These are phyloP conservation scores for Cyclotella cryptica DNA, from an alignment of 108 stramenopile species.

Conservation along the genomic window DNA sequence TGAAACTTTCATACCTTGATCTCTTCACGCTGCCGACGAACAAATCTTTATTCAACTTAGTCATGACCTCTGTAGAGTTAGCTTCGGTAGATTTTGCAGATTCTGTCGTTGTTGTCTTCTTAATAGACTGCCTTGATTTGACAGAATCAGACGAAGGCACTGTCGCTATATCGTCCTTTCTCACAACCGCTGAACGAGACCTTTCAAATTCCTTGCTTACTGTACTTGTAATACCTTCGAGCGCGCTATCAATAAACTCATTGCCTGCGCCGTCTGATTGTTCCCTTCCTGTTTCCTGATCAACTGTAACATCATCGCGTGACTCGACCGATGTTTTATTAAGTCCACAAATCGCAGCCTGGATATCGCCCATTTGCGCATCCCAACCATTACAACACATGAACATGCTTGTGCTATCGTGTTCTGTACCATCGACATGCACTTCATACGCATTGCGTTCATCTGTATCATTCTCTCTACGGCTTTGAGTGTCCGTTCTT, in stretches of 20 bases:
- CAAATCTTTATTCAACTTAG: slow-evolving; percentile 1
- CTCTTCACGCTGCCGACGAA: slow-evolving; percentile 19
- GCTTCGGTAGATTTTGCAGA: not conserved
- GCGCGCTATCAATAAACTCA: slow-evolving; percentile 9
- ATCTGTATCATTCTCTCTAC: not conserved
- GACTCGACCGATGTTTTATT: slow-evolving; percentile 24
- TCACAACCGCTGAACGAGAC: not conserved
- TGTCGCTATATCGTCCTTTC: not conserved
- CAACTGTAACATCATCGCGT: slow-evolving; percentile 34
- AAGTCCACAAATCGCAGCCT: slow-evolving; percentile 36
- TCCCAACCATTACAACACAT: slow-evolving; percentile 42
- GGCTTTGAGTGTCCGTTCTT: slow-evolving; percentile 12
- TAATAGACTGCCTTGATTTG: not conserved
- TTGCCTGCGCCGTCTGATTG: not conserved
- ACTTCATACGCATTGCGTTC: slow-evolving; percentile 13
- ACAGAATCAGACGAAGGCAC: not conserved
- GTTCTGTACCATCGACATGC: not conserved
- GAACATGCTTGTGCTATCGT: slow-evolving; percentile 20
- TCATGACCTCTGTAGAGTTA: slow-evolving; percentile 11
- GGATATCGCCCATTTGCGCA: slow-evolving; percentile 22
- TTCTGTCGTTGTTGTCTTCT: not conserved
- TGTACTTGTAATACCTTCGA: slow-evolving; percentile 8
- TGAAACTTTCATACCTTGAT: slow-evolving; percentile 31
- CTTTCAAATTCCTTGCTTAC: slow-evolving; percentile 14
- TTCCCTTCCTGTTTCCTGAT: not conserved